A percentile compares a stretch with the other conserved stretches of the same genome.
Conservation (phyloP, 1,284 basidiomycete genomes). For the Irpex sp. region DNA sequence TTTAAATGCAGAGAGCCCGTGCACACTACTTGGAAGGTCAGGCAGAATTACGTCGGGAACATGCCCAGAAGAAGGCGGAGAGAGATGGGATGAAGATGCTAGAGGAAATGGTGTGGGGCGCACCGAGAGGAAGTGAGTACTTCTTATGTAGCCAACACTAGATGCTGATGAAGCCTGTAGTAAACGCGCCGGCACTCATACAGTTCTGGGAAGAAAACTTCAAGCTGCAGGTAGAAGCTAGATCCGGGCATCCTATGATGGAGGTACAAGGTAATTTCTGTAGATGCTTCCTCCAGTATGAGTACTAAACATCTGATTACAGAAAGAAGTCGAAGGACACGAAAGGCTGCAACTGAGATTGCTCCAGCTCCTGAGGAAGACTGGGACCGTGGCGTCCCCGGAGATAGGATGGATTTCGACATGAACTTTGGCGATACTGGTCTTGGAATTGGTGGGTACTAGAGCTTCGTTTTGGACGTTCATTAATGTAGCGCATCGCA, state of each 20-base stretch:
- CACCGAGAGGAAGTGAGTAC: conserved; percentile 57
- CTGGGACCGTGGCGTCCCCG: neutral
- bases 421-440: conserved; percentile 18
- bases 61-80: conserved; percentile 50
- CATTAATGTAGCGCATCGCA: neutral
- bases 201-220: conserved; percentile 73
- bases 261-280: conserved; percentile 19
- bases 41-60: conserved; percentile 44
- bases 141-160: neutral
- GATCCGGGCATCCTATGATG: conserved; percentile 44
- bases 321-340: conserved; percentile 37
- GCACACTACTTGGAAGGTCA: conserved; percentile 66
- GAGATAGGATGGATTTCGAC: conserved; percentile 14
- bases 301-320: conserved; percentile 20
- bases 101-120: conserved; percentile 66
- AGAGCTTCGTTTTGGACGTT: neutral
- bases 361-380: neutral
- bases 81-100: conserved; percentile 52
- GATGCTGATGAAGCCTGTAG: conserved; percentile 30
- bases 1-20: conserved; percentile 48
- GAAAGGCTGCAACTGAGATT: conserved; percentile 24
- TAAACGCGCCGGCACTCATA: conserved; percentile 57
- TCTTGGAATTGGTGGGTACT: neutral
- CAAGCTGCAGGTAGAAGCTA: conserved; percentile 62
- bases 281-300: too few species aligned